Base-by-base conservation (phyloP, 2,329 filamentous ascomycete species). In the Colletotrichum orbiculare region DNA sequence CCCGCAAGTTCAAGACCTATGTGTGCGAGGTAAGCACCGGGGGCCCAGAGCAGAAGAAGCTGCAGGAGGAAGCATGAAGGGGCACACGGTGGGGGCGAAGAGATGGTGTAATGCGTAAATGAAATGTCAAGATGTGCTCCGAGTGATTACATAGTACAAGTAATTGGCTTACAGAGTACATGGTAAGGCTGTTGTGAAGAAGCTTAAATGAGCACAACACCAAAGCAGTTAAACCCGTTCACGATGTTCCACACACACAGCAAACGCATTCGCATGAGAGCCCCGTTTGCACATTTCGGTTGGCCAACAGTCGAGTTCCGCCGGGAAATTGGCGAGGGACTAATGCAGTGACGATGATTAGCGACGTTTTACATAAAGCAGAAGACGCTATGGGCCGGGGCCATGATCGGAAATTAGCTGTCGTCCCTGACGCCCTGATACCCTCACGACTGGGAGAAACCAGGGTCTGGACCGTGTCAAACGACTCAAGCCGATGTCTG, bases 171-270 rank as follows among this genome's bases (percentile, higher is more conserved):
- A 46, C 17, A 15, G 41, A 7, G 42, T 17, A 48, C 34, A 47
- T 8, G 37, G 49, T 53, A 48, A 39, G 58, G 52, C 42, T 43
- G 11, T 42, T 43, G 41, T 57, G 46, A 56, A 53, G 58, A 63
- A 66, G 58, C 63, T 66, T 54, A 54, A 56, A 63, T 66, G 53
- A 66, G 53, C 35, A 45, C 56, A 54, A 66, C 58, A 63, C 41
- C 33, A 17, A 12, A 25, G 17, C n/a, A 15, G 46, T 41, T 56
- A 39, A 46, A 58, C 58, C 48, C 42, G 39, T 25, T 48, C 50
- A 38, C 4, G 52, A 62, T 48, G 50, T 33, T 15, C 34, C 39
- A 34, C 38, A 46, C 38, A 33, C n/a, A 42, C 35, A 60, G 33
- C 38, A 46, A 33, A 33, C n/a, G 42, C 35, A 60, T 64, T 60